These are phyloP conservation scores for Warburgia ugandensis DNA, from an alignment of 164 flowering plant genomes.

Conservation along the genomic window DNA sequence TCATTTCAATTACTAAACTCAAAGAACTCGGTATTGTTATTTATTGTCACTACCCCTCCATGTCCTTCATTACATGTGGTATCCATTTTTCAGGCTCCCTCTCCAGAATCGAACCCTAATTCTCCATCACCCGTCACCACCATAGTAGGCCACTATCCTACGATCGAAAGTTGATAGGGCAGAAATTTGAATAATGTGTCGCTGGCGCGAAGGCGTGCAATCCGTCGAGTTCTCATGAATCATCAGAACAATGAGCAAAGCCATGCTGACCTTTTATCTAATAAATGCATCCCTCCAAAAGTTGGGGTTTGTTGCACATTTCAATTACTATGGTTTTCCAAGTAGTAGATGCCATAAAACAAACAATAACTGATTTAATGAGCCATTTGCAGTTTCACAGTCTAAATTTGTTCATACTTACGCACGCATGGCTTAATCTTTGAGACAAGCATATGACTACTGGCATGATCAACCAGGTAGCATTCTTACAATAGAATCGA, in stretches of 20 bases:
- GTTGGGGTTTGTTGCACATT: too few relatives aligned
- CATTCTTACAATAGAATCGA: too few relatives aligned
- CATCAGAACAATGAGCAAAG: background rate
- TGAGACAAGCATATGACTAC: too few relatives aligned
- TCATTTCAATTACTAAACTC: conserved; percentile 5
- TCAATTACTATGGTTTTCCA: too few relatives aligned
- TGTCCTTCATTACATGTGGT: conserved; percentile 5
- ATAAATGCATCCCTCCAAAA: too few relatives aligned
- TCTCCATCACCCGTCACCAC: background rate
- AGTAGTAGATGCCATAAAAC: too few relatives aligned
- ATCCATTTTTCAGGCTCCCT: too few relatives aligned
- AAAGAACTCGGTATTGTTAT: conserved; percentile 2
- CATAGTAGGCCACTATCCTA: background rate
- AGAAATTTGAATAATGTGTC: too few relatives aligned
- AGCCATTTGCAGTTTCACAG: background rate
- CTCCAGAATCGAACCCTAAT: too few relatives aligned
- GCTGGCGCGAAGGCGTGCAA: background rate
- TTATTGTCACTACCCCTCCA: conserved; percentile 6
- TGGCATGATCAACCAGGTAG: too few relatives aligned
- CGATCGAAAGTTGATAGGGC: conserved; percentile 2
- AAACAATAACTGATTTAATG: background rate
- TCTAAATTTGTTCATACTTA: background rate
- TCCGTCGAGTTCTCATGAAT: background rate
- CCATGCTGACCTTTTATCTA: background rate
- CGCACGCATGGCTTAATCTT: too few relatives aligned